phyloP scores from a whole-genome alignment of 2,329 filamentous ascomycete species.

The Cladosporium sp. region DNA sequence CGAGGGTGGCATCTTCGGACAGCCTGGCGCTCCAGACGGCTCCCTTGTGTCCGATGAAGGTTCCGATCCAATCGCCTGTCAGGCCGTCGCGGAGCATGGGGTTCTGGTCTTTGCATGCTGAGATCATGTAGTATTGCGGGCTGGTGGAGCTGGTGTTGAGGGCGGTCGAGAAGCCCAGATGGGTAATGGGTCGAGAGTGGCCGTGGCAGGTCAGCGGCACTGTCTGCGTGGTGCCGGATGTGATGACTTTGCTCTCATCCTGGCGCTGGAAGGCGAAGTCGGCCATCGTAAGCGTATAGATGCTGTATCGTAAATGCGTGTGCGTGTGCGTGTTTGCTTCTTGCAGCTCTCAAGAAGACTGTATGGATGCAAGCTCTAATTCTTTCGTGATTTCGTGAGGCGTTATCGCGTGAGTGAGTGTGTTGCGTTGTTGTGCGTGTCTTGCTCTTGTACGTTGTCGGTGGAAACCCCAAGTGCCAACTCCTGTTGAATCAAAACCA shows the following conservation, averaged over 20 bases:
- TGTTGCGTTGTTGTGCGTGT: neutral
- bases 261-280: slow-evolving; percentile 34
- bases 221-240: slow-evolving; percentile 49
- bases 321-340: neutral
- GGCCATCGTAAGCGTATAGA: slow-evolving; percentile 20
- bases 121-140: slow-evolving; percentile 75
- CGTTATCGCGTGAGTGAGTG: slow-evolving; percentile 1
- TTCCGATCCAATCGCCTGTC: slow-evolving; percentile 96
- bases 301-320: neutral
- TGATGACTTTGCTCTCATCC: slow-evolving; percentile 27
- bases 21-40: slow-evolving; percentile 95
- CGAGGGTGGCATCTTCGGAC: slow-evolving; percentile 79
- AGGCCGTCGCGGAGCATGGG: slow-evolving; percentile 96
- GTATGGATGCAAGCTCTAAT: neutral
- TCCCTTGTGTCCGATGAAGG: slow-evolving; percentile 96
- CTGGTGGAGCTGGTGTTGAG: slow-evolving; percentile 39
- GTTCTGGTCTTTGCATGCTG: slow-evolving; percentile 80
- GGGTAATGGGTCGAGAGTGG: slow-evolving; percentile 86
- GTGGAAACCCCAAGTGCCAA: neutral
- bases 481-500: neutral
- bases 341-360: neutral
- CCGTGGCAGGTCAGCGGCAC: slow-evolving; percentile 92
- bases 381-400: slow-evolving; percentile 7
- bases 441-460: neutral
- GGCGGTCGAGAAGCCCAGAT: slow-evolving; percentile 82